These are phyloP conservation scores for Agrocybe praecox DNA, from an alignment of 768 basidiomycete genomes.

Conservation along the genomic window DNA sequence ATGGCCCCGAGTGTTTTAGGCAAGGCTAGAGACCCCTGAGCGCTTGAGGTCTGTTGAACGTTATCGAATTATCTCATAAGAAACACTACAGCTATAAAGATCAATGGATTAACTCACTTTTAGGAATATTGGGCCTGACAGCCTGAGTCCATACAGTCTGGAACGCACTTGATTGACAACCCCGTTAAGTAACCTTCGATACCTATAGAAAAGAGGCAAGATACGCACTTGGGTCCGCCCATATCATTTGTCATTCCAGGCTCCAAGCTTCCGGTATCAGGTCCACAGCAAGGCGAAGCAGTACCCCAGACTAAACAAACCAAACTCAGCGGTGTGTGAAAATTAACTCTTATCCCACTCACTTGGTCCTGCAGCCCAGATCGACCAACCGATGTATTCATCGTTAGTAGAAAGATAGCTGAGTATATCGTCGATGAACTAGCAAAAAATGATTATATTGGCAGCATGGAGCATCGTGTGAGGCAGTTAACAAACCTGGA, in stretches of 20 bases:
- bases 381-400: slow-evolving; percentile 49
- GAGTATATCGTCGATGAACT: slow-evolving; percentile 42
- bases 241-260: slow-evolving; percentile 39
- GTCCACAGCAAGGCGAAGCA: slow-evolving; percentile 42
- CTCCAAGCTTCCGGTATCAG: slow-evolving; percentile 45
- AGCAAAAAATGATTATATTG: not conserved
- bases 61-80: not conserved
- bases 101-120: slow-evolving; percentile 6
- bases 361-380: slow-evolving; percentile 52
- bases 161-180: slow-evolving; percentile 29
- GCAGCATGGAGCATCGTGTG: not conserved
- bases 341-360: slow-evolving; percentile 10
- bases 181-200: not conserved
- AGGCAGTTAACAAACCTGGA: slow-evolving; percentile 21
- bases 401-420: slow-evolving; percentile 42
- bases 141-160: slow-evolving; percentile 38
- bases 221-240: slow-evolving; percentile 37
- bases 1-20: no score
- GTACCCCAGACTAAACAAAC: slow-evolving; percentile 42
- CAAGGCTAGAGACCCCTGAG: slow-evolving; percentile 18
- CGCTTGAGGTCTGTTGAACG: slow-evolving; percentile 19
- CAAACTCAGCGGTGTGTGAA: not conserved
- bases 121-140: slow-evolving; percentile 40
- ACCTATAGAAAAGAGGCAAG: not conserved
- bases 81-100: no score